Conservation (phyloP, 331 rosid genomes). For the Rhamnella rubrinervis region DNA sequence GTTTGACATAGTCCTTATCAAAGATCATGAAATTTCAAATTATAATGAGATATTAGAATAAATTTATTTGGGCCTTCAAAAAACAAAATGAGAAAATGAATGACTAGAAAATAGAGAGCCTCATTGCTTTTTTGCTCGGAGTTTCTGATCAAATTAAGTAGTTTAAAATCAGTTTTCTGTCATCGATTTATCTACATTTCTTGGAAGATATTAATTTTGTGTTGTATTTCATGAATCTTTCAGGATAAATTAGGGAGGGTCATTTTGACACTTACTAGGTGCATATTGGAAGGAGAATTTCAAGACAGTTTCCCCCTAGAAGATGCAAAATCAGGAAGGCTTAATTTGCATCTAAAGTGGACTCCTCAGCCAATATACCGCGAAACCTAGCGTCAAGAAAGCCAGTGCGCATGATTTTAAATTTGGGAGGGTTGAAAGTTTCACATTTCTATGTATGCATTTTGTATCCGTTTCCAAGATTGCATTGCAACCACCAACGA, state of each 20-base stretch:
- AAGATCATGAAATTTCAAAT: too few relatives aligned
- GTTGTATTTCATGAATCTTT: conserved; percentile 1
- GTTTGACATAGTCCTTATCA: too few relatives aligned
- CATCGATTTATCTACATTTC: too few relatives aligned
- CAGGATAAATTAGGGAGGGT: conserved; percentile 81
- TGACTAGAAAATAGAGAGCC: too few relatives aligned
- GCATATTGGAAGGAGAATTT: conserved; percentile 67
- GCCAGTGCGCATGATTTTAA: background rate
- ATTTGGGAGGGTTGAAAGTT: background rate
- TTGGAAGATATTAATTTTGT: background rate
- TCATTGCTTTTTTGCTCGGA: too few relatives aligned
- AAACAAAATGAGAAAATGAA: too few relatives aligned
- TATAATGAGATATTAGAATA: too few relatives aligned
- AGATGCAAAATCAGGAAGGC: conserved; percentile 68
- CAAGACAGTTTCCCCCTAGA: conserved; percentile 49
- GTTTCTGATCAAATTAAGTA: too few relatives aligned
- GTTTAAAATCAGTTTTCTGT: background rate
- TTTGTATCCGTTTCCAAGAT: background rate
- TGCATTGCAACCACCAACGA: conserved; percentile 9
- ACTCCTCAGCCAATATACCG: conserved; percentile 54
- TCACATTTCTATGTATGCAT: background rate
- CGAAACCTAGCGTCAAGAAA: conserved; percentile 22
- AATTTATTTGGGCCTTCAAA: too few relatives aligned
- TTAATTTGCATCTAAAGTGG: conserved; percentile 67
- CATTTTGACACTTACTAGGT: conserved; percentile 76